Evolutionary conservation across 2,329 filamentous ascomycete species (phyloP), one percentile per base, ranked within the genome.

Genomic region (Alternaria angustiovoidea): DNA sequence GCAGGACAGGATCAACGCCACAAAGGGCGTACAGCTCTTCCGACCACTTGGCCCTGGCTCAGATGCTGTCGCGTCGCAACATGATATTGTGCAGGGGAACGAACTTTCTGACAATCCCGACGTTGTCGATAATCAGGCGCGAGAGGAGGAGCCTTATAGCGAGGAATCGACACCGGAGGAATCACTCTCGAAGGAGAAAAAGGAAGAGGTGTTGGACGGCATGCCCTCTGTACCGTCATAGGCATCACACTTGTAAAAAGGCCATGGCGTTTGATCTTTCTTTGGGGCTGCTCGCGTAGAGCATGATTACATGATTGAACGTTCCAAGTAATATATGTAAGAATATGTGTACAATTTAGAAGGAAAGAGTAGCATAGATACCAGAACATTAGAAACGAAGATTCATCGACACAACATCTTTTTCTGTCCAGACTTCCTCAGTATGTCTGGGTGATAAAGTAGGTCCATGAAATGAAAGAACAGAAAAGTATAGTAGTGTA

Each of bases 1-100:
- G 63, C 81, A 89, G 73, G 85, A 88, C 56, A 68, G 82, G 70
- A 70, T 83, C 30, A 86, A 89, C 57, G 77, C 81, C 58, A 71
- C 77, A 46, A 70, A 78, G 22, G 82, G 82, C 28, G 69, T 75
- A 57, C 66, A 76, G 39, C 62, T 81, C 7, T 78, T 67, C 53
- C 65, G 60, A 16, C 76, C 73, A 1, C 56, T 77, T 12, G 75
- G 76, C 1, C 75, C 75, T 26, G 75, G 71, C 8, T 69, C 72
- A 12, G 59, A 66, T 46, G 47, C 51, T 24, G 43, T n/a, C 4
- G 12, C 42, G 22, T 14, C 54, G 32, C 20, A 16, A 26, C 1
- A 47, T 34, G 49, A 34, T 34, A 4, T 4, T 34, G 34, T 5
- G 7, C 7, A 49, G 32, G 20, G 32, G 20, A 38, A 32, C 11